Base-by-base conservation (phyloP, 768 basidiomycete genomes). In the Lyophyllum semitale region DNA sequence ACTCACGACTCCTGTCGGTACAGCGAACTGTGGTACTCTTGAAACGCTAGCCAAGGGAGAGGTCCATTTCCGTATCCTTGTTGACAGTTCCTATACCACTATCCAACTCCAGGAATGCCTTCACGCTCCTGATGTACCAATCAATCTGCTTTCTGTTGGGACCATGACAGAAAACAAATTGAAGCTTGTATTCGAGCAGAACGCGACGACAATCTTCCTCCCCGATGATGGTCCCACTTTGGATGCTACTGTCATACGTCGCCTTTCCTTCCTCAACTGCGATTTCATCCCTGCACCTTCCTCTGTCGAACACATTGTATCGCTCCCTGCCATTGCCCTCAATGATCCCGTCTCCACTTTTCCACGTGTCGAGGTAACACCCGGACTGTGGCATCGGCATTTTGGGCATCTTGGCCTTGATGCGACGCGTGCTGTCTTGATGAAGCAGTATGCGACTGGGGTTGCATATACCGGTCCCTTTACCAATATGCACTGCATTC, bases 381-480 rank as follows among this genome's bases (percentile, higher is more conserved):
- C 55, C 0, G 55, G 51, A 4, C 54, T 66, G 0, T 69, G 64
- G 66, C 70, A 70, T 46, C 43, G 62, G 15, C 56, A 58, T 7
- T 58, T 69, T 35, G 67, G 67, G 4, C 70, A 71, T 38, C 48
- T 62, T 30, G 60, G 65, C 5, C 15, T 44, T 2, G 62, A 63
- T 25, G 54, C 65, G 1, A 66, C 64, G 3, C 40, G 53, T 15
- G 48, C 55, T 11, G 52, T 62, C 1, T 44, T 68, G 2, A 62
- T 60, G 0, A 46, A 57, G 25, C 40, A 58, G 2, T 65, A 62
- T 51, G 61, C 54, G 0, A 58, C 52, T 32, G 62, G 66, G 3
- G 40, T 59, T 17, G 48, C 46, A 0, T 63, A 47, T 23, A 26
- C 6, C 2, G 60, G 63, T 0, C 9, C 27, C 1, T 51, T 63